These are phyloP conservation scores for Purpureocillium lavendulum DNA, from an alignment of 2,329 filamentous ascomycete species.

Conservation along the genomic window DNA sequence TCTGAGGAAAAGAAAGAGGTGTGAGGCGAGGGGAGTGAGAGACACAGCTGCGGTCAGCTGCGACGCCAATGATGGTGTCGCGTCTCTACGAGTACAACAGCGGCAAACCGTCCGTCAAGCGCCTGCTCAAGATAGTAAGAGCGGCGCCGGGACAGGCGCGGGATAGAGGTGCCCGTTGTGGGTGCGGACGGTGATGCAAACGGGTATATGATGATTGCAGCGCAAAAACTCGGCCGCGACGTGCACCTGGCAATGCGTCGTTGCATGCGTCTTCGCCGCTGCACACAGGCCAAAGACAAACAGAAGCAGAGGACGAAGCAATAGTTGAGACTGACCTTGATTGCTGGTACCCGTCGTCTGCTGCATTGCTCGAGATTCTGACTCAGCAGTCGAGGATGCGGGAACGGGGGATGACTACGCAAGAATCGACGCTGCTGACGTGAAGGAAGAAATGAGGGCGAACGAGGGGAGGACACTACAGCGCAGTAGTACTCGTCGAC, in stretches of 20 bases:
- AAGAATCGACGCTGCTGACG: conserved; percentile 13
- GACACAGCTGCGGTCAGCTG: no score
- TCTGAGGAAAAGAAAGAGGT: no score
- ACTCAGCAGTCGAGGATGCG: conserved; percentile 14
- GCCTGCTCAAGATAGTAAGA: no score
- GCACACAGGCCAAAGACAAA: conserved; percentile 2
- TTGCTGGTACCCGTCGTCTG: conserved; percentile 11
- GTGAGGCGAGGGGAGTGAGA: no score
- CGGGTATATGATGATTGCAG: not conserved
- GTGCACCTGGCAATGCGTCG: no score
- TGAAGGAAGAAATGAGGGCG: conserved; percentile 11
- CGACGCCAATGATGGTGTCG: no score
- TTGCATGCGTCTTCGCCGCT: not conserved
- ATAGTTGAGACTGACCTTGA: conserved; percentile 11
- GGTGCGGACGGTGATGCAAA: no score
- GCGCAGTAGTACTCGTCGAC: not conserved
- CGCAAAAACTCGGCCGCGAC: not conserved
- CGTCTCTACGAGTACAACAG: no score
- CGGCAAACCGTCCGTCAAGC: no score
- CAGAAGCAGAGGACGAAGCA: conserved; percentile 4
- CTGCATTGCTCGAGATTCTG: conserved; percentile 12
- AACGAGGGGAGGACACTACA: not conserved
- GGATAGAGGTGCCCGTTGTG: no score
- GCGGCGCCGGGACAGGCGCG: no score
- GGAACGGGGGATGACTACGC: conserved; percentile 12